These are phyloP conservation scores for Capsella bursapastoris DNA, from an alignment of 345 rosid species.

Conservation along the genomic window DNA sequence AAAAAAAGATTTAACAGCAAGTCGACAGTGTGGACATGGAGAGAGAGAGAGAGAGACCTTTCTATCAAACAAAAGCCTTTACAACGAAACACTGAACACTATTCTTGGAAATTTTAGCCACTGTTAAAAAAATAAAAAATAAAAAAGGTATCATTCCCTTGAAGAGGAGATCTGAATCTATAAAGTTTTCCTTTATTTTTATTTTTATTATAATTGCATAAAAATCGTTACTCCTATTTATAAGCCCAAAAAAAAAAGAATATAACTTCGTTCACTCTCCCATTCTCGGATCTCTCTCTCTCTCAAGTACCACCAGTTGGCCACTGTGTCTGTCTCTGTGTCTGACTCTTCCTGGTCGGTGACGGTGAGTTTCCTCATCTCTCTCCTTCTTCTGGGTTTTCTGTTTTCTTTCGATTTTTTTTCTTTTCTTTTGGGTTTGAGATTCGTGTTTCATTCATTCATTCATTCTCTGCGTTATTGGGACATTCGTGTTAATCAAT, in stretches of 20 bases:
- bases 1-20: slow-evolving; percentile 31
- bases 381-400: background rate
- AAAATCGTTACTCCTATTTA: background rate
- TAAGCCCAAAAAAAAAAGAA: background rate
- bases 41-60: slow-evolving; percentile 26
- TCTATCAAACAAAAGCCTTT: background rate
- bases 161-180: slow-evolving; percentile 42
- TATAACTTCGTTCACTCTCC: background rate
- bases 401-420: background rate
- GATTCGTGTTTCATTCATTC: background rate
- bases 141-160: slow-evolving; percentile 24
- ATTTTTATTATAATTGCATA: background rate
- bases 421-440: background rate
- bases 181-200: background rate
- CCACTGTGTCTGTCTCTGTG: background rate
- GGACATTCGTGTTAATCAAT: slow-evolving; percentile 1
- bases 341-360: slow-evolving; percentile 18
- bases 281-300: slow-evolving; percentile 43
- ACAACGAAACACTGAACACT: slow-evolving; percentile 33
- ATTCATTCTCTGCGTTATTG: background rate
- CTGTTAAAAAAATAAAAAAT: background rate
- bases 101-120: slow-evolving; percentile 21
- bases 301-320: background rate
- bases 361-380: slow-evolving; percentile 27
- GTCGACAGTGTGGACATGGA: slow-evolving; percentile 39